Evolutionary conservation across 345 rosid species (phyloP).

Genomic region (Acer campestre): DNA sequence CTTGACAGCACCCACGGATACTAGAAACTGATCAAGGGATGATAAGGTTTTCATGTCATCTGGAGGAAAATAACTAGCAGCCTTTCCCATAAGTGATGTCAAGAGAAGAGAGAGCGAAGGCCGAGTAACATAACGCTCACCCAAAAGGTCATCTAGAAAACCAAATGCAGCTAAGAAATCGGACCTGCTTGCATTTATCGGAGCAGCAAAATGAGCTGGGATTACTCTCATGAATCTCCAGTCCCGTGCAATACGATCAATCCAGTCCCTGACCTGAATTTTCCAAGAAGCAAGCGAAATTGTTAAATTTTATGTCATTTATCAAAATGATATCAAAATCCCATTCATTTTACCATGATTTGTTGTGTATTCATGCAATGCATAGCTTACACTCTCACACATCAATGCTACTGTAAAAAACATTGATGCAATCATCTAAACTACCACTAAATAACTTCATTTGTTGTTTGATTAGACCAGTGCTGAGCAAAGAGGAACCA

Average conservation of each 20-base stretch:
- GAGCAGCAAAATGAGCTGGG: slow-evolving; percentile 96
- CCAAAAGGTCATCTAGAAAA: slow-evolving; percentile 85
- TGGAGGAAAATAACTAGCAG: slow-evolving; percentile 94
- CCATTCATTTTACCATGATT: not conserved
- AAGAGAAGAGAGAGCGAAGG: slow-evolving; percentile 76
- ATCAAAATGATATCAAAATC: not conserved
- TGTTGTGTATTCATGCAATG: no score
- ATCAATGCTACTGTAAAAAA: not conserved
- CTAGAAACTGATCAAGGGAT: slow-evolving; percentile 87
- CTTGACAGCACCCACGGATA: slow-evolving; percentile 92
- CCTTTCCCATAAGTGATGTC: slow-evolving; percentile 80
- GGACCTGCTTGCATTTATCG: slow-evolving; percentile 76
- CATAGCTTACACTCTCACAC: not conserved
- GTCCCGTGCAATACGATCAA: slow-evolving; percentile 72
- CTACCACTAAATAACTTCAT: not conserved
- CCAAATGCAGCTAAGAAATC: slow-evolving; percentile 87
- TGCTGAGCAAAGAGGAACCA: not conserved
- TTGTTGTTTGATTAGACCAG: no score
- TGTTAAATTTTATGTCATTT: not conserved
- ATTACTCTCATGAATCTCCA: slow-evolving; percentile 95
- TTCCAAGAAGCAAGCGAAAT: not conserved
- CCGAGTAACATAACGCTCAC: slow-evolving; percentile 63
- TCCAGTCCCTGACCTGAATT: slow-evolving; percentile 90
- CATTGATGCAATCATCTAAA: not conserved
- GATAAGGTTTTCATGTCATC: slow-evolving; percentile 95